phyloP scores from a whole-genome alignment of 2,329 filamentous ascomycete genomes.

The Aspergillus unguis region DNA sequence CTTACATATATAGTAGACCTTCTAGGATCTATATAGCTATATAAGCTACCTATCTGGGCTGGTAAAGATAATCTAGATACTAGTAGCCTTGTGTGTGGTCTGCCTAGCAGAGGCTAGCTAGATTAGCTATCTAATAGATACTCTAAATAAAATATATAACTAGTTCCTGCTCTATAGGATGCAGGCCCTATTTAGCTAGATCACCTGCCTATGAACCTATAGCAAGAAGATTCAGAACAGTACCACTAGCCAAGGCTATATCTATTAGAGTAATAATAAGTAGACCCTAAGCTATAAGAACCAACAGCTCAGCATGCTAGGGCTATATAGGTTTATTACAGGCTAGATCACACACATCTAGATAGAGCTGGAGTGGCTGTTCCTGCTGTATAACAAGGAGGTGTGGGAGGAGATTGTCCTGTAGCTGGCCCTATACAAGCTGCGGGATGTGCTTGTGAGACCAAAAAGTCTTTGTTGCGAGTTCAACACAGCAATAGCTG shows the following conservation, averaged over 20 bases:
- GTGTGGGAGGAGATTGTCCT: neutral
- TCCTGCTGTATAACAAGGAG: conserved; percentile 4
- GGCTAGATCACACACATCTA: neutral
- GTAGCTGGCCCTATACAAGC: neutral
- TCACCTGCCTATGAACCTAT: neutral
- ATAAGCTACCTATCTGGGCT: conserved; percentile 4
- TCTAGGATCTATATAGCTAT: conserved; percentile 1
- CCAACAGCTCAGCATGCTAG: neutral
- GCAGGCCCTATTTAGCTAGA: neutral
- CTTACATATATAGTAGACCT: neutral
- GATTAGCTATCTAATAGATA: neutral
- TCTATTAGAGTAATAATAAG: conserved; percentile 11
- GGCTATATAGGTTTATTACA: neutral
- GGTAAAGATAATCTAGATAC: conserved; percentile 7
- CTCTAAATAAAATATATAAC: neutral
- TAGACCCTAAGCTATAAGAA: conserved; percentile 6
- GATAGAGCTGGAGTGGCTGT: neutral
- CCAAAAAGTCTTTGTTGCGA: too few relatives aligned
- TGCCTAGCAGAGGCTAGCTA: neutral
- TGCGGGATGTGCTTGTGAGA: too few relatives aligned
- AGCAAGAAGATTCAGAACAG: conserved; percentile 7
- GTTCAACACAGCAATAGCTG: too few relatives aligned
- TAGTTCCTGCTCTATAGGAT: neutral
- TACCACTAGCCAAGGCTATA: conserved; percentile 3
- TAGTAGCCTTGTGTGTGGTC: neutral